Conservation (phyloP, 768 basidiomycete species). For the Pholiota conissans region DNA sequence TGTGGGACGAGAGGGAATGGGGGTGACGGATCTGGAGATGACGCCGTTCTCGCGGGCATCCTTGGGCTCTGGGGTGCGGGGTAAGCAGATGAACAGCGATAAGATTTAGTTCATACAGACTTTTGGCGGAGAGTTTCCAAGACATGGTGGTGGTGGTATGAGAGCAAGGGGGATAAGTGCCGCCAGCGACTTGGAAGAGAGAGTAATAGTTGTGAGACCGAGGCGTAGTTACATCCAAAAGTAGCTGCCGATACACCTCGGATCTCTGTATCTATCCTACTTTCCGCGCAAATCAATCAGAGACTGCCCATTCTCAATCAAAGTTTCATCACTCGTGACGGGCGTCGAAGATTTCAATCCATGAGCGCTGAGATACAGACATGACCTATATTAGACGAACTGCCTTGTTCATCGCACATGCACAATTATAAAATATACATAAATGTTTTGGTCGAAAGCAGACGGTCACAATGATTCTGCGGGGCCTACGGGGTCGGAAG, state of each 20-base stretch:
- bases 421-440: not conserved
- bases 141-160: constrained; percentile 37
- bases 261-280: not conserved
- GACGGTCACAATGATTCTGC: too few relatives aligned
- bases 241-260: constrained; percentile 6
- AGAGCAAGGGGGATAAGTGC: constrained; percentile 21
- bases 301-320: not conserved
- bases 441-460: too few relatives aligned
- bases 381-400: not conserved
- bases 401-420: not conserved
- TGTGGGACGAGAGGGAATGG: constrained; percentile 75
- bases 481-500: too few relatives aligned
- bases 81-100: constrained; percentile 6
- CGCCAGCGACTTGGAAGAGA: constrained; percentile 27
- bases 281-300: not conserved
- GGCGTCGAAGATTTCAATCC: not conserved
- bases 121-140: constrained; percentile 52
- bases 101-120: constrained; percentile 27
- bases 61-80: constrained; percentile 52
- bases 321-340: not conserved
- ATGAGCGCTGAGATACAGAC: not conserved
- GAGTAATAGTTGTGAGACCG: not conserved
- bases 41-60: constrained; percentile 70
- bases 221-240: not conserved
- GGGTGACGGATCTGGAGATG: constrained; percentile 77